Evolutionary conservation across 352 stramenopile species (phyloP).

Genomic region (Pythium periplocum): DNA sequence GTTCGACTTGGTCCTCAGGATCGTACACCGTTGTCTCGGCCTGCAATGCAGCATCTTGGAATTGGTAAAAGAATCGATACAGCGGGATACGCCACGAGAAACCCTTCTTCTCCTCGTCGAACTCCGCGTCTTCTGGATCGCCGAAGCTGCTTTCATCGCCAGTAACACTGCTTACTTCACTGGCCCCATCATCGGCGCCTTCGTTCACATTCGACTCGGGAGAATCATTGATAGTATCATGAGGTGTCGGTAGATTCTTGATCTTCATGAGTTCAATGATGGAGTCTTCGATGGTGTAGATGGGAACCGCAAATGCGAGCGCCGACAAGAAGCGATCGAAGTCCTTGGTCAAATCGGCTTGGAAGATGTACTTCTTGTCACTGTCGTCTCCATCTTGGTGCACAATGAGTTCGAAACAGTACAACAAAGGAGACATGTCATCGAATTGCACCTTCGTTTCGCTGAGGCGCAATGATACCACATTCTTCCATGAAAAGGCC

Average conservation of each 20-base stretch:
- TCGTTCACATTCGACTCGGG: constrained; percentile 20
- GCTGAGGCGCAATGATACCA: constrained; percentile 53
- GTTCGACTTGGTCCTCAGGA: constrained; percentile 71
- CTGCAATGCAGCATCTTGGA: constrained; percentile 73
- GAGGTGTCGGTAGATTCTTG: constrained; percentile 52
- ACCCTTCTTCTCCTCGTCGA: constrained; percentile 31
- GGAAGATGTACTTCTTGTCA: constrained; percentile 77
- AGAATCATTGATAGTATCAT: constrained; percentile 16
- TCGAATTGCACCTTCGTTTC: constrained; percentile 77
- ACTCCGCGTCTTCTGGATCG: constrained; percentile 76
- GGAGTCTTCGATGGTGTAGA: constrained; percentile 53
- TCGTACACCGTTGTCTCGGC: constrained; percentile 68
- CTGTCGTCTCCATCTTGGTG: constrained; percentile 38
- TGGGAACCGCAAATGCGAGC: constrained; percentile 62
- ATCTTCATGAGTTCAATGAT: constrained; percentile 59
- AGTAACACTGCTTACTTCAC: constrained; percentile 82
- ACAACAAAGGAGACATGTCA: constrained; percentile 74
- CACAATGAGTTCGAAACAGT: constrained; percentile 75
- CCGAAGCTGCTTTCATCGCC: constrained; percentile 78
- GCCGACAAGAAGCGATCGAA: constrained; percentile 76
- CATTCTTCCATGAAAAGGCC: constrained; percentile 63
- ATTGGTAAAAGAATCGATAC: constrained; percentile 56
- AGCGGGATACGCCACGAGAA: constrained; percentile 61
- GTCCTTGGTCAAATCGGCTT: constrained; percentile 63
- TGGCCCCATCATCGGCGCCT: constrained; percentile 55